Evolutionary conservation across 768 basidiomycete species (phyloP).

Genomic region (Tylopilus balloui): DNA sequence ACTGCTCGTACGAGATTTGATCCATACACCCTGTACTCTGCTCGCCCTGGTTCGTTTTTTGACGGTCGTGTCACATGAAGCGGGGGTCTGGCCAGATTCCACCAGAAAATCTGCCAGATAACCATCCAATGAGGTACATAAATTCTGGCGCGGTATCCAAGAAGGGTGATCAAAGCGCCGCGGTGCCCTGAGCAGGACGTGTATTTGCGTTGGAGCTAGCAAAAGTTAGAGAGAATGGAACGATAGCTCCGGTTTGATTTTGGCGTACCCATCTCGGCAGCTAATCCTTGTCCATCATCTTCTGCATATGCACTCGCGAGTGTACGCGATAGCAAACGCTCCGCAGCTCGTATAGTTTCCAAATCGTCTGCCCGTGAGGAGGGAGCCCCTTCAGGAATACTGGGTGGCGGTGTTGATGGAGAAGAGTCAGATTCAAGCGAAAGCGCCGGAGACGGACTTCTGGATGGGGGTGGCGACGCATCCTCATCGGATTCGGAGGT

Average conservation of each 20-base stretch:
- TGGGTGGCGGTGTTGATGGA: slow-evolving; percentile 21
- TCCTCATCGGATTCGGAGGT: slow-evolving; percentile 7
- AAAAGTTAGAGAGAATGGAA: background rate
- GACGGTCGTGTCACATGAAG: slow-evolving; percentile 15
- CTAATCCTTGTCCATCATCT: slow-evolving; percentile 35
- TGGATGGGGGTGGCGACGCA: slow-evolving; percentile 16
- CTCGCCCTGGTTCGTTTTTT: slow-evolving; percentile 27
- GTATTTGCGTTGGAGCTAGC: slow-evolving; percentile 44
- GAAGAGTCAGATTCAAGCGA: slow-evolving; percentile 22
- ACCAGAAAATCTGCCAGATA: slow-evolving; percentile 34
- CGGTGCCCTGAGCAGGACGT: slow-evolving; percentile 45
- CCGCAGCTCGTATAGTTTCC: slow-evolving; percentile 32
- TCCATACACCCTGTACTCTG: slow-evolving; percentile 40
- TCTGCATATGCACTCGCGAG: slow-evolving; percentile 43
- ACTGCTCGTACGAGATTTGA: slow-evolving; percentile 24
- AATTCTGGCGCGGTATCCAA: slow-evolving; percentile 46
- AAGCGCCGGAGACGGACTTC: slow-evolving; percentile 23
- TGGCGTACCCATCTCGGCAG: slow-evolving; percentile 38
- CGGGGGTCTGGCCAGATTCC: slow-evolving; percentile 14
- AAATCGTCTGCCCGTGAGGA: slow-evolving; percentile 30
- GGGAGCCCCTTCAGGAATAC: background rate
- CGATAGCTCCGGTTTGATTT: background rate
- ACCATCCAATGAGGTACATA: slow-evolving; percentile 35
- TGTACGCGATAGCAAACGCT: slow-evolving; percentile 42
- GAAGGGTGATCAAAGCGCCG: slow-evolving; percentile 43